phyloP scores from a whole-genome alignment of 345 rosid genomes.

The Eutrema yunnanense region DNA sequence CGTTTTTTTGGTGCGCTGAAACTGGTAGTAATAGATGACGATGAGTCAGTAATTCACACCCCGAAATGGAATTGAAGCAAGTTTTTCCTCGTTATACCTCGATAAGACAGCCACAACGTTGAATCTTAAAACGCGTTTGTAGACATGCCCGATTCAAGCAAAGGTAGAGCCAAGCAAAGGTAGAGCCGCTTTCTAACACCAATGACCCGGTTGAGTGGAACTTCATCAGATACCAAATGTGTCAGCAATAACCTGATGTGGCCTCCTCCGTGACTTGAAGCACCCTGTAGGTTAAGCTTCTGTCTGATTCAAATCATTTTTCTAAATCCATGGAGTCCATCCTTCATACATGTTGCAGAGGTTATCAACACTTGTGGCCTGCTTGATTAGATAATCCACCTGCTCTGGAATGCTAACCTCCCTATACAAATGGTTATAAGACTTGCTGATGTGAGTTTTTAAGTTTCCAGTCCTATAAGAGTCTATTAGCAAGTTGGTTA shows the following conservation, averaged over 20 bases:
- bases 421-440: constrained; percentile 35
- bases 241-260: background rate
- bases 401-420: constrained; percentile 66
- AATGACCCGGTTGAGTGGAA: constrained; percentile 6
- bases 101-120: background rate
- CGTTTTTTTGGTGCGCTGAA: background rate
- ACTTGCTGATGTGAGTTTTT: background rate
- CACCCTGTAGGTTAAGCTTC: constrained; percentile 3
- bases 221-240: constrained; percentile 10
- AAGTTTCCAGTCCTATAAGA: background rate
- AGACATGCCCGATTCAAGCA: constrained; percentile 1
- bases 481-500: background rate
- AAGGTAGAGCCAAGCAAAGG: background rate
- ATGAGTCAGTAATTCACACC: background rate
- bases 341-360: constrained; percentile 99
- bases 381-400: constrained; percentile 81
- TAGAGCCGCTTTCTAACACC: constrained; percentile 4
- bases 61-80: background rate
- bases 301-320: background rate
- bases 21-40: background rate
- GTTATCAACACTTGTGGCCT: constrained; percentile 74
- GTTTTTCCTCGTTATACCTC: background rate
- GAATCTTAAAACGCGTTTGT: background rate
- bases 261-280: background rate
- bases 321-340: constrained; percentile 97